Evolutionary conservation across 2,329 filamentous ascomycete genomes (phyloP).

Genomic region (Phoma sp.): DNA sequence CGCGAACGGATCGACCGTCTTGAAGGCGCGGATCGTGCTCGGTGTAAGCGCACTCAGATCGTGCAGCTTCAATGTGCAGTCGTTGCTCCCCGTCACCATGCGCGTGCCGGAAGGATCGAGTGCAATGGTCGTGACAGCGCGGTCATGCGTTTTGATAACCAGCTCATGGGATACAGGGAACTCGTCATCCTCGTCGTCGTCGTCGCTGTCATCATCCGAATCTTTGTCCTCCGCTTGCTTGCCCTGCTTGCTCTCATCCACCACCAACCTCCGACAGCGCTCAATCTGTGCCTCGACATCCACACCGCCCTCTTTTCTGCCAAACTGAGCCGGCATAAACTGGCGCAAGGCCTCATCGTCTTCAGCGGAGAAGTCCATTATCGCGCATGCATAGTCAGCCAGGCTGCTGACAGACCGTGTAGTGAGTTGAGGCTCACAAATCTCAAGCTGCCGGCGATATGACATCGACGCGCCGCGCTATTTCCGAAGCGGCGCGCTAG

Average conservation of each 20-base stretch:
- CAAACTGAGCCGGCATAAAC: constrained; percentile 83
- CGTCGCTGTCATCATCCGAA: constrained; percentile 58
- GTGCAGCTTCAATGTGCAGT: constrained; percentile 90
- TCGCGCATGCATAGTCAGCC: constrained; percentile 5
- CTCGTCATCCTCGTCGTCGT: constrained; percentile 80
- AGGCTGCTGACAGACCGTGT: background rate
- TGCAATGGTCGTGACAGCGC: constrained; percentile 81
- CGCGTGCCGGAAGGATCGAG: constrained; percentile 85
- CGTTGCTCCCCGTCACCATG: constrained; percentile 87
- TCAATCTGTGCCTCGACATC: constrained; percentile 83
- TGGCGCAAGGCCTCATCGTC: constrained; percentile 73
- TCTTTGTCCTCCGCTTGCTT: constrained; percentile 41
- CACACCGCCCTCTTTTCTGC: constrained; percentile 76
- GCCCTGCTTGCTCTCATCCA: constrained; percentile 41
- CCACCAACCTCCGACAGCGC: constrained; percentile 69
- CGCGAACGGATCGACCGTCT: constrained; percentile 84
- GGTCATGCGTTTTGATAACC: constrained; percentile 88
- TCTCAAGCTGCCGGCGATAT: constrained; percentile 5
- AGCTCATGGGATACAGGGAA: constrained; percentile 94
- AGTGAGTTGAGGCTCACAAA: background rate
- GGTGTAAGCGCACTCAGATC: constrained; percentile 97
- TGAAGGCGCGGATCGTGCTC: constrained; percentile 91
- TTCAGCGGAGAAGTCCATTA: constrained; percentile 41
- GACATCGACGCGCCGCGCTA: constrained; percentile 17
- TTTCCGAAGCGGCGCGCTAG: background rate